Base-by-base conservation (phyloP, 2,329 filamentous ascomycete genomes). In the Fusarium stilboides region DNA sequence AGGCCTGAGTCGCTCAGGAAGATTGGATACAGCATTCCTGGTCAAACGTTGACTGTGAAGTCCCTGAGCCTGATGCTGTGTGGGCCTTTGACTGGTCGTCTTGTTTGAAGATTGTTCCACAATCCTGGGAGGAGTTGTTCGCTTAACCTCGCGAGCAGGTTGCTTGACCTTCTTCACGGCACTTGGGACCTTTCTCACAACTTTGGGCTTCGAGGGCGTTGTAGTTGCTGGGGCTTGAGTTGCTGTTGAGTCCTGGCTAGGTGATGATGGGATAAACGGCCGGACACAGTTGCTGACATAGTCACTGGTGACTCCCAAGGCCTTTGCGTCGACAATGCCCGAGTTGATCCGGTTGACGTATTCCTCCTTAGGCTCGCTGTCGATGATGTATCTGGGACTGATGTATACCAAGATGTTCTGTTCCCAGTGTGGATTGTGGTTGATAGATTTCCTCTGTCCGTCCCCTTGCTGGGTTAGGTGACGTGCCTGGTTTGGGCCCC, bases 331-430 rank as follows among this genome's bases (percentile, higher is more conserved):
- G 14, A 56, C 66, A 43, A 83, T 60, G 7, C 78, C 81, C 15
- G 73, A 55, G 57, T 81, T 81, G 67, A 83, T 80, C 34, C 81
- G 79, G 43, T 75, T 71, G 36, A 83, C 68, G 45, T 83, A 83
- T 57, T 83, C 81, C 17, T 78, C 75, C 57, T 75, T 77, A 20
- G 81, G 80, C 9, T 62, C 52, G 39, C 80, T 80, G 52, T 80
- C 77, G n/a, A 69, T 53, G 36, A 75, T 72, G 34, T 77, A 75
- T 45, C 73, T 69, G 26, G 73, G 65, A 61, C 79, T 82, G 57
- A 82, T 69, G 56, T 83, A 83, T 19, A 82, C 81, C 43, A 83
- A 74, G 20, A 80, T 79, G n/a, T 77, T 62, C 33, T 72, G 68
- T 39, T 75, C 65, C 74, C 73, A 72, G 52, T 73, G 66, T 39